Base-by-base conservation (phyloP, 1,284 basidiomycete species). In the Boletus sp. region DNA sequence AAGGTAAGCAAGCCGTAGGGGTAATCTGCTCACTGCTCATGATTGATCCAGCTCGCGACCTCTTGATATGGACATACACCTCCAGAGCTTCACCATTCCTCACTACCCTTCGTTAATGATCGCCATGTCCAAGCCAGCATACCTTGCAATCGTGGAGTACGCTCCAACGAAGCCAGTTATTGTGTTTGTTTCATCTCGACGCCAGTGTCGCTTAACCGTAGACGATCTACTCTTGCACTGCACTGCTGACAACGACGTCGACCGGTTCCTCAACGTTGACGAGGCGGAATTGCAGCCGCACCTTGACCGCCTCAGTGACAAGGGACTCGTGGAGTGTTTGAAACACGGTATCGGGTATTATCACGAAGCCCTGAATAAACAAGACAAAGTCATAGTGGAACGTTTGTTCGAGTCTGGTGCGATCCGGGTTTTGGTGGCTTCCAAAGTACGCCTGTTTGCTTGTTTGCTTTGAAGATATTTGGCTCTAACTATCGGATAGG, bases 91-190 rank as follows among this genome's bases (percentile, higher is more conserved):
- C 76, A 84, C 81, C 38, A 91, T 96, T 36, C 91, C 94, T 9
- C 96, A 99, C 63, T 98, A 96, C 82, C 94, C 96, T 0, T 96
- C 92, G 0, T 75, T 99, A 46, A 99, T 99, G 95, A 91, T 99
- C 50, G 82, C 94, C 27, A 99, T 99, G 96, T 95, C 94, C 22
- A 99, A 99, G 67, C 96, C 95, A 0, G 91, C 94, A 0, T 99
- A 98, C 65, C 80, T 99, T 13, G 85, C 94, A 23, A 91, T 98
- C 57, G 74, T 87, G 35, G 95, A 99, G 65, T 85, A 95, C 61
- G 86, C 95, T 0, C 78, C 84, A 0, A 79, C 81, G 8, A 91
- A 91, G 58, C 94, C 94, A 0, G 90, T 93, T 52, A 88, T 99
- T 55, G 74, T 90, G 51, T 99, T 99, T 58, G 94, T 99, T 1